Base-by-base conservation (phyloP, 768 basidiomycete species). In the Leccinum obscurum region DNA sequence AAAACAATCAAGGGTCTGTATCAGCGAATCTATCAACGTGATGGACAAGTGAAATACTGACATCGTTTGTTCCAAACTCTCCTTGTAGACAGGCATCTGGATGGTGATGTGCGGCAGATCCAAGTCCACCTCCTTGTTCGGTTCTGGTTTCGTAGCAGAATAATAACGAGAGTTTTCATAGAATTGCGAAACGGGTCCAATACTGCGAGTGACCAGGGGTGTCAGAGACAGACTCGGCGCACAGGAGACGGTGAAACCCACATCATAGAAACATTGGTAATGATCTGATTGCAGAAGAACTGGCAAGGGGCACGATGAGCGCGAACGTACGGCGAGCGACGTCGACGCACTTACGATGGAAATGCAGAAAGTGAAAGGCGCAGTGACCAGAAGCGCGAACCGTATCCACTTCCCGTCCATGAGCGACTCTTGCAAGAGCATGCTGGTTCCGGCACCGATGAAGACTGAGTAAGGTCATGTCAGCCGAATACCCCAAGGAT, bases 31-130 rank as follows among this genome's bases (percentile, higher is more conserved):
- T 7, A n/a, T 46, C 44, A 20, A 46, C 10, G 11, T 3, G 6
- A 6, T 9, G 32, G 20, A 26, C 20, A 14, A 28, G 2, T 7
- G n/a, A 44, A 11, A 26, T 26, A 78, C 88, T 73, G 72, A 92
- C 90, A 93, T 93, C 0, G 89, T 91, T 68, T 89, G 83, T 55
- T 90, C 87, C 55, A 93, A 72, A 65, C 85, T 89, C 70, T 93
- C 91, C 68, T 93, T 95, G 75, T 95, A 95, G 4, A 94, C 93
- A 0, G 93, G 93, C 76, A 95, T 80, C 73, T 94, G 86, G 53
- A 94, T 78, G 1, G 89, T 89, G 15, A 92, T 80, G 68, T 92
- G 90, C 2, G 90, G 91, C 3, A 92, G 78, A 56, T 76, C 79
- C 1, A 78, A 65, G 69, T 90, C 89, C 57, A 90, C 77, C 15